Base-by-base conservation (phyloP, 495 filamentous ascomycete species). In the Annulohypoxylon bovei region DNA sequence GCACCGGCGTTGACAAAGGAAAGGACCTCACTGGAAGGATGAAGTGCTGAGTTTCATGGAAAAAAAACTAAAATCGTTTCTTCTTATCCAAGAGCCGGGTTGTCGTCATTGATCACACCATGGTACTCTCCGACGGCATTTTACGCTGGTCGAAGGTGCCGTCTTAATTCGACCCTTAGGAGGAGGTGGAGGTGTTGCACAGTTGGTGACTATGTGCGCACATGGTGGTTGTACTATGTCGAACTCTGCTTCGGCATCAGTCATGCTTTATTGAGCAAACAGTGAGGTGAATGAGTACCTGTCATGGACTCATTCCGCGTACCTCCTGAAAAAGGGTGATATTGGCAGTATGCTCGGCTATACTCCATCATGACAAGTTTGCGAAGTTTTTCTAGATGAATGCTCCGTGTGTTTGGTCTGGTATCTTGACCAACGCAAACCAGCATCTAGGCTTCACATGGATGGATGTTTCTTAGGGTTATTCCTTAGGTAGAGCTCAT, bases 91-190 rank as follows among this genome's bases (percentile, higher is more conserved):
- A 62, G 65, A 71, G 52, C 55, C 59, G 62, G 58, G 53, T 68
- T 39, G 49, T 42, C 28, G 37, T 67, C 62, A 75, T 75, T 77
- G 77, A 80, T 75, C 76, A 74, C 76, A 66, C 65, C 58, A 52
- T 60, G 75, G 71, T 67, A 76, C 44, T 73, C 65, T 73, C 69
- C 76, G 77, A 78, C 76, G 77, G 77, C 72, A 81, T 84, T 82
- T 47, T 87, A 86, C 88, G 88, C 89, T 86, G 88, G 88, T 89
- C 88, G 86, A 86, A 65, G 77, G 77, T 81, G 81, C 80, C 83
- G 82, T 82, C 80, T 61, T 84, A 83, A 83, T 84, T 79, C 53
- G 62, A 65, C 67, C 14, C 42, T 54, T 54, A 11, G 40, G 56
- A 58, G 63, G 33, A 40, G 42, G 4, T 18, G n/a, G 16, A 18